phyloP scores from a whole-genome alignment of 192 early-diverging fungal genomes.

The Oehlia diaphana region DNA sequence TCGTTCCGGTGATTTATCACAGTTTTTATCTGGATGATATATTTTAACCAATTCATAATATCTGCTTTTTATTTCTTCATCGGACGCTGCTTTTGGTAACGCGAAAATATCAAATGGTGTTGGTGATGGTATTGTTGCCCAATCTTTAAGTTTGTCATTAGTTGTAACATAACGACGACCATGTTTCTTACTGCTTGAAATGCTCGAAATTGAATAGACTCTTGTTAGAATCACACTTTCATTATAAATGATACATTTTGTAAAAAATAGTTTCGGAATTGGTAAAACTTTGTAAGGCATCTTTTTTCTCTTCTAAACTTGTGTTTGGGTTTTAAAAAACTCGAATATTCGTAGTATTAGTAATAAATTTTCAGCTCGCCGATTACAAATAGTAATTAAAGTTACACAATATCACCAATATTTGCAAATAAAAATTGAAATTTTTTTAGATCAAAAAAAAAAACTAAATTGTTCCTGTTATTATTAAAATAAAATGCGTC shows the following conservation, averaged over 20 bases:
- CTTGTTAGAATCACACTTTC: not conserved
- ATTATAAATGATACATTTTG: too few relatives aligned
- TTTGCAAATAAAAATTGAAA: too few relatives aligned
- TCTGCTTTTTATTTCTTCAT: constrained; percentile 31
- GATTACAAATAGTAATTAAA: too few relatives aligned
- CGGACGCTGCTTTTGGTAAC: constrained; percentile 24
- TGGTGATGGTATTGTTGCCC: not conserved
- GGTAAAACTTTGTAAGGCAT: too few relatives aligned
- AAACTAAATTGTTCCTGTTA: not conserved
- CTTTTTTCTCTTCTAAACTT: too few relatives aligned
- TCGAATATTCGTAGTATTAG: too few relatives aligned
- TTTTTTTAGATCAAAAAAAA: not conserved
- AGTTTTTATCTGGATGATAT: constrained; percentile 35
- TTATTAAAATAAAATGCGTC: not conserved
- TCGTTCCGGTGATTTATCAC: constrained; percentile 11
- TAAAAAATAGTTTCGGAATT: too few relatives aligned
- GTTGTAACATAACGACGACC: not conserved
- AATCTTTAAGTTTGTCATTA: not conserved
- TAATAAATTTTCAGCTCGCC: too few relatives aligned
- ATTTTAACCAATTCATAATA: constrained; percentile 39
- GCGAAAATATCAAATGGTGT: constrained; percentile 35
- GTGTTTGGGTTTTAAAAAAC: too few relatives aligned
- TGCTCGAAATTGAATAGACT: not conserved
- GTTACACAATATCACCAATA: not conserved
- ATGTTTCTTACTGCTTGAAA: not conserved